Conservation (phyloP, 371 early-diverging fungal genomes). For the Actinomortierella ambigua region DNA sequence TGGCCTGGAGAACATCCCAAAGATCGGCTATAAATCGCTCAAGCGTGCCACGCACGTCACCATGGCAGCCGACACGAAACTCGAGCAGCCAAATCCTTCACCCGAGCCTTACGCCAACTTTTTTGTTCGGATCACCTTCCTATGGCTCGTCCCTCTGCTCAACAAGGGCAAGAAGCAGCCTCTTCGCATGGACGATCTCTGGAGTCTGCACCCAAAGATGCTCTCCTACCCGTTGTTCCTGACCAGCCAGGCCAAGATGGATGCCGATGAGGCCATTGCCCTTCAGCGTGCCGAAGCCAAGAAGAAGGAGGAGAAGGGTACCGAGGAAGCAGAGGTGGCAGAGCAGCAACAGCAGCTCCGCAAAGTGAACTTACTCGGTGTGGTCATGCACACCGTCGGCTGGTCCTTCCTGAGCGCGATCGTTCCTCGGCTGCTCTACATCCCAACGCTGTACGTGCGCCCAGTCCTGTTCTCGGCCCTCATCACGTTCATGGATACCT, state of each 20-base stretch:
- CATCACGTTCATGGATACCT: slow-evolving; percentile 65
- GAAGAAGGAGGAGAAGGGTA: slow-evolving; percentile 51
- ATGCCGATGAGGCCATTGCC: slow-evolving; percentile 12
- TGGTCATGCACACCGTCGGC: slow-evolving; percentile 65
- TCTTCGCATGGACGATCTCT: slow-evolving; percentile 77
- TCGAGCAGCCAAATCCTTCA: slow-evolving; percentile 8
- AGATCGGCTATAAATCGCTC: slow-evolving; percentile 50
- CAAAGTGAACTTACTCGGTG: slow-evolving; percentile 4
- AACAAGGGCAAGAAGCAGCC: slow-evolving; percentile 73
- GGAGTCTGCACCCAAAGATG: slow-evolving; percentile 62
- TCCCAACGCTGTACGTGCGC: slow-evolving; percentile 72
- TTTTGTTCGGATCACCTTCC: slow-evolving; percentile 81
- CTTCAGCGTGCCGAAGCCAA: slow-evolving; percentile 43
- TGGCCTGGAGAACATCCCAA: slow-evolving; percentile 64
- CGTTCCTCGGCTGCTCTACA: slow-evolving; percentile 60
- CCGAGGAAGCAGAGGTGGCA: slow-evolving; percentile 2
- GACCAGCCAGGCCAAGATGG: slow-evolving; percentile 10
- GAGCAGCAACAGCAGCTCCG: too few species aligned
- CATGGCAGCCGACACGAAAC: slow-evolving; percentile 50
- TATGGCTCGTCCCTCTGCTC: slow-evolving; percentile 90
- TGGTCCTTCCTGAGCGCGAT: slow-evolving; percentile 10
- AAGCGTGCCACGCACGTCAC: slow-evolving; percentile 27
- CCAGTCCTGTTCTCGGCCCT: slow-evolving; percentile 72
- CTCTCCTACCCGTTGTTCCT: slow-evolving; percentile 12
- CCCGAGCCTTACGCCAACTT: slow-evolving; percentile 84